Conservation (phyloP, 1,139 yeast species). For the Sugiyamaella xylanicola region DNA sequence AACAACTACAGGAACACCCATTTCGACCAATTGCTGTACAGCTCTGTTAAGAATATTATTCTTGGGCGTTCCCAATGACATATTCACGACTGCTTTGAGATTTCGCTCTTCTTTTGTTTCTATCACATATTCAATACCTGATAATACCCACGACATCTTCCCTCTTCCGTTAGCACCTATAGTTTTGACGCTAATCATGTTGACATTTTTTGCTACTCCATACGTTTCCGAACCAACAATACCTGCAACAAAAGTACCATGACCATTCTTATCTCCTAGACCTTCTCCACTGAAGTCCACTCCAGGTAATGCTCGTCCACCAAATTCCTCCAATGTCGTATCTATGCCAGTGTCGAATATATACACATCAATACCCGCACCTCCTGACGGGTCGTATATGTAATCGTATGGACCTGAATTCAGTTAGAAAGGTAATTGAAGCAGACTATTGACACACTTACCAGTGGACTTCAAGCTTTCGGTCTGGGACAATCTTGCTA, state of each 20-base stretch:
- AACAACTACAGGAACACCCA: conserved; percentile 76
- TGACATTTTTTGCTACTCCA: conserved; percentile 76
- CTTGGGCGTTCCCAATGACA: conserved; percentile 74
- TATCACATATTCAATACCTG: conserved; percentile 72
- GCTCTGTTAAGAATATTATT: conserved; percentile 71
- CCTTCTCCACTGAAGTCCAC: conserved; percentile 66
- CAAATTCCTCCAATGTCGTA: conserved; percentile 60
- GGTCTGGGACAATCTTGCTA: conserved; percentile 63
- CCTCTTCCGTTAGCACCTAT: conserved; percentile 68
- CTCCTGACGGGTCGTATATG: conserved; percentile 47
- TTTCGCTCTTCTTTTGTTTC: conserved; percentile 39
- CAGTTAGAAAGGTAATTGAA: neutral
- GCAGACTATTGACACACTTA: neutral
- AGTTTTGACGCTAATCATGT: conserved; percentile 70
- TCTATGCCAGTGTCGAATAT: conserved; percentile 75
- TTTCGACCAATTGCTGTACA: conserved; percentile 63
- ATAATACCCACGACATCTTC: conserved; percentile 57
- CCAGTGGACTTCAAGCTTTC: conserved; percentile 42
- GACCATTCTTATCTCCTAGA: conserved; percentile 66
- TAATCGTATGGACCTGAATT: conserved; percentile 42
- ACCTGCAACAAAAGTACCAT: conserved; percentile 89
- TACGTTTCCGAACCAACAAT: conserved; percentile 73
- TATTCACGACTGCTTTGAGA: conserved; percentile 67
- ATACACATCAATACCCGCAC: conserved; percentile 65
- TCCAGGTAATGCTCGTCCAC: conserved; percentile 60